phyloP scores from a whole-genome alignment of 345 rosid species.

The Bruguiera gymnorhiza region DNA sequence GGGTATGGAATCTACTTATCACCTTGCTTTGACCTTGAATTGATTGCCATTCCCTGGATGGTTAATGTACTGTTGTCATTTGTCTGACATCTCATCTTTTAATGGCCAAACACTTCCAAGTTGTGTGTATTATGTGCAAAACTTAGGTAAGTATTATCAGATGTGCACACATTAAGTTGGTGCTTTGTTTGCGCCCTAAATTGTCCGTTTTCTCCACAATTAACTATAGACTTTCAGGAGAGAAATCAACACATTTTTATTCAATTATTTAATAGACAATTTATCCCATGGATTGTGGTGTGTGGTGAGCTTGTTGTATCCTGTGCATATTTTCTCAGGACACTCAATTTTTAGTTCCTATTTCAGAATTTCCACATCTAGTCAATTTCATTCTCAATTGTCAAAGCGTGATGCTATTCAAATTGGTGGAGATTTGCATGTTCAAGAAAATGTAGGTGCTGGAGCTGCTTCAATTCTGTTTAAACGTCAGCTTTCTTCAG shows the following conservation, averaged over 20 bases:
- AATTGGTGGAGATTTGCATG: constrained; percentile 77
- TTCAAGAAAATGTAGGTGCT: constrained; percentile 62
- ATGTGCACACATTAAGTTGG: background rate
- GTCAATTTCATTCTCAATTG: constrained; percentile 73
- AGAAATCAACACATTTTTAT: too few species aligned
- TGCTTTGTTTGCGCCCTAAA: background rate
- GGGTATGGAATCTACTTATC: constrained; percentile 40
- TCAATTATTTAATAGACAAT: background rate
- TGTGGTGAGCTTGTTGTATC: background rate
- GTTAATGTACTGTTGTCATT: background rate
- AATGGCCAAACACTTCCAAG: constrained; percentile 1
- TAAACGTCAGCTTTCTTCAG: constrained; percentile 71
- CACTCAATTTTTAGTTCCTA: constrained; percentile 19
- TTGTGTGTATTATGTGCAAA: background rate
- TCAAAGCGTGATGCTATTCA: constrained; percentile 67
- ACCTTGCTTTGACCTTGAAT: background rate
- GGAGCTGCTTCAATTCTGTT: constrained; percentile 65
- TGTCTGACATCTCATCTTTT: background rate
- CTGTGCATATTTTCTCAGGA: constrained; percentile 8
- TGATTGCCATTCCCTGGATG: background rate
- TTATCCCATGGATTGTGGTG: background rate
- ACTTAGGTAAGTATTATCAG: background rate
- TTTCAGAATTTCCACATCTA: constrained; percentile 84
- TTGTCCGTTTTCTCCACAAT: background rate
- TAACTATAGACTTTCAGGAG: too few species aligned